Percentiles rank a stretch among this genome's conserved stretches.
These are phyloP conservation scores for Russula griseocarnosa DNA, from an alignment of 768 basidiomycete genomes.

Conservation along the genomic window DNA sequence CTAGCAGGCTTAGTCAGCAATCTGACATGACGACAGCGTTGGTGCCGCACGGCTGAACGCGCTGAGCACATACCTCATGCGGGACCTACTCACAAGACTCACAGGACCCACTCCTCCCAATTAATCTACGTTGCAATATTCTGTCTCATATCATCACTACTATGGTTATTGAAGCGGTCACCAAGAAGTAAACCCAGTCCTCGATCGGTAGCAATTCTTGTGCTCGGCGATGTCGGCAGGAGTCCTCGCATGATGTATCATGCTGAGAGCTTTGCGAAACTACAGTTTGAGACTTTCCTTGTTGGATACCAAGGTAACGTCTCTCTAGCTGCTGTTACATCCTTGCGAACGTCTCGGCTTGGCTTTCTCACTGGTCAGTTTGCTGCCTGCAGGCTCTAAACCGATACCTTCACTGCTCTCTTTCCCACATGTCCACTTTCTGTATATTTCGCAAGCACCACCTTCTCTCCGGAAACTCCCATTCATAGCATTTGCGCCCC, in stretches of 20 bases:
- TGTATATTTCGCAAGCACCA: conserved; percentile 66
- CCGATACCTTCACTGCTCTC: conserved; percentile 71
- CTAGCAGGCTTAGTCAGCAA: conserved; percentile 17
- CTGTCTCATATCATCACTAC: conserved; percentile 5
- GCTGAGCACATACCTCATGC: conserved; percentile 1
- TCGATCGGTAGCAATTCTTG: conserved; percentile 82
- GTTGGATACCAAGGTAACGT: conserved; percentile 80
- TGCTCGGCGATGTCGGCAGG: conserved; percentile 92
- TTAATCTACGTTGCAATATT: neutral
- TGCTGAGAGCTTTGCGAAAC: conserved; percentile 83
- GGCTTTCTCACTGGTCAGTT: neutral
- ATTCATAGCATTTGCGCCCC: conserved; percentile 68
- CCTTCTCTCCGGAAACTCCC: conserved; percentile 50
- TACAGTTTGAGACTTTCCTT: conserved; percentile 71
- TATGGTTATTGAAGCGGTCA: conserved; percentile 9
- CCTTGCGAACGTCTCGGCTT: neutral
- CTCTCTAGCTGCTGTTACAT: neutral
- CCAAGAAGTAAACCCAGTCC: conserved; percentile 34
- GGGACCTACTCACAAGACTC: conserved; percentile 5
- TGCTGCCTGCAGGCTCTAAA: conserved; percentile 60
- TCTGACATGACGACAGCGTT: no score
- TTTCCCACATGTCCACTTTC: conserved; percentile 57
- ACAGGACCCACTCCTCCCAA: neutral
- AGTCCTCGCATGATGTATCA: conserved; percentile 99
- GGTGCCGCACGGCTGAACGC: no score